Evolutionary conservation across 1,284 basidiomycete genomes (phyloP), one percentile per base, ranked within the genome.

Genomic region (Exobasidium cylindrosporum): DNA sequence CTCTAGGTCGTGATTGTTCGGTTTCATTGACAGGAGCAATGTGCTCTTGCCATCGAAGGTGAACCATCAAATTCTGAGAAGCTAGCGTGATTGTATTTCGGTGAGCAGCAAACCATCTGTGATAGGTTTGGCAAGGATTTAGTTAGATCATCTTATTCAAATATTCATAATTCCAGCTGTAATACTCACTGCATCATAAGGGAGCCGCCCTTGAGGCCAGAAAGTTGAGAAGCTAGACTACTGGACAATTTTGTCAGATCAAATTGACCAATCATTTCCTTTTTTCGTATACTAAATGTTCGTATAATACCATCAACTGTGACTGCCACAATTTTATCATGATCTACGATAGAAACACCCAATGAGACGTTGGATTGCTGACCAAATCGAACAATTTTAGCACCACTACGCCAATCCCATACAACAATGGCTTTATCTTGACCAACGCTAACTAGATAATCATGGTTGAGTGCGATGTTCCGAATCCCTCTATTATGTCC

Each of bases 361-460:
- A 93, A 89, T 72, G 90, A 91, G 66, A 93, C 87, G 14, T 92
- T 94, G 30, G 90, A 93, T 82, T 94, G 92, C 79, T 95, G 92
- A 1, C 92, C 92, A 72, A 93, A 94, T 6, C 90, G 84, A 24
- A 92, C 89, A 53, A 94, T 87, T 82, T 94, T 93, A 31, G 86
- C 87, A 1, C 92, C 92, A 1, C 77, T 80, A 26, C 72, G 11
- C 81, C 81, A 82, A 62, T 82, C 82, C 91, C 92, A 94, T 66
- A 90, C 91, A 4, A 94, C 90, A n/a, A 94, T 84, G 0, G 91
- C 92, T 75, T 89, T 89, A 73, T 89, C 88, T 1, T 90, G 90
- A 23, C 92, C 92, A 0, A 91, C 92, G 0, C 89, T 91, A 35
- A 95, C 90, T 17, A 94, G 85, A 74, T 91, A 90, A 74, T 87